phyloP scores from a whole-genome alignment of 345 rosid species.

The Microthlaspi erraticum region DNA sequence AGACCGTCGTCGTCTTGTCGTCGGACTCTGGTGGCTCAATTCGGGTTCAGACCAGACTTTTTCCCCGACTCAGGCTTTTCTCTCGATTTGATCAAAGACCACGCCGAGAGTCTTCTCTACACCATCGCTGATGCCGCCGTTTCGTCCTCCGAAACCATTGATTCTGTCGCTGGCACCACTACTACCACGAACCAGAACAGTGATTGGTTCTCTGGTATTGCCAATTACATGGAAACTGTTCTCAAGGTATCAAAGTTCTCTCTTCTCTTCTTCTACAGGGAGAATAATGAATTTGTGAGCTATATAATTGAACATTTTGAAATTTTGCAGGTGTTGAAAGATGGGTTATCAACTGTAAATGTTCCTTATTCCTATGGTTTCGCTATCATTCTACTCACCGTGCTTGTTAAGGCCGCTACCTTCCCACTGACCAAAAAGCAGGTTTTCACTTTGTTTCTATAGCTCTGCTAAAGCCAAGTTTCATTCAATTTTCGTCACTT shows the following conservation, averaged over 20 bases:
- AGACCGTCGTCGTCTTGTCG: constrained; percentile 53
- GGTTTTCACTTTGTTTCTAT: constrained; percentile 52
- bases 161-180: constrained; percentile 34
- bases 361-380: constrained; percentile 91
- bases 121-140: constrained; percentile 90
- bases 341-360: constrained; percentile 75
- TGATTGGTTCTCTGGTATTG: constrained; percentile 92
- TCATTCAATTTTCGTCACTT: not conserved
- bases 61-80: constrained; percentile 55
- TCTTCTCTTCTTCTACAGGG: not conserved
- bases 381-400: constrained; percentile 85
- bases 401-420: constrained; percentile 91
- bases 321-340: constrained; percentile 70
- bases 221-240: constrained; percentile 77
- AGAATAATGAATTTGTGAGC: not conserved
- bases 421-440: constrained; percentile 95
- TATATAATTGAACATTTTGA: constrained; percentile 5
- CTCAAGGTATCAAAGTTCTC: constrained; percentile 60
- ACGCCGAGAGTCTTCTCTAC: constrained; percentile 61
- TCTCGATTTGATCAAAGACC: constrained; percentile 50
- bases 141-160: constrained; percentile 60
- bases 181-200: constrained; percentile 56
- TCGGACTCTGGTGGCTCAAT: constrained; percentile 59
- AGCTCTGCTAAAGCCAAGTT: not conserved
- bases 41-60: constrained; percentile 58